Evolutionary conservation across 495 filamentous ascomycete species (phyloP).

Genomic region (Oidiodendron maius): DNA sequence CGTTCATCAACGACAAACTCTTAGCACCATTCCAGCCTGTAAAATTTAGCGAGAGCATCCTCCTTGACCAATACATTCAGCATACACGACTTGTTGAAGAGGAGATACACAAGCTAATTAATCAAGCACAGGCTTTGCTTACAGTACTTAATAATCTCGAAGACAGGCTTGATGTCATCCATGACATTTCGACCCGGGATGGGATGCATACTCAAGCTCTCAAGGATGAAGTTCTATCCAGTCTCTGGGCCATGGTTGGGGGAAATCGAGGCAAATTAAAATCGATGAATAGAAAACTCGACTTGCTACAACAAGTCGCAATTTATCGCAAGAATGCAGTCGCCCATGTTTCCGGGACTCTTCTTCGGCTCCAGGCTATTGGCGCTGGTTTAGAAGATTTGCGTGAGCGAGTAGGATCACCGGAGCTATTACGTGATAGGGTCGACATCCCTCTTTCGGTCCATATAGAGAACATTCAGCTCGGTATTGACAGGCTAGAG

Average conservation of each 20-base stretch:
- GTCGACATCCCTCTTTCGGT: constrained; percentile 54
- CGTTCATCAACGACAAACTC: constrained; percentile 35
- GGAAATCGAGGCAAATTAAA: constrained; percentile 48
- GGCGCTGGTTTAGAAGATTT: constrained; percentile 60
- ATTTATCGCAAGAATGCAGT: constrained; percentile 54
- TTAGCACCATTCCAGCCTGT: constrained; percentile 54
- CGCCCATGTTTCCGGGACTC: constrained; percentile 49
- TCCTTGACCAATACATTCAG: constrained; percentile 57
- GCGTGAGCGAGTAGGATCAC: constrained; percentile 55
- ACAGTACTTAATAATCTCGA: constrained; percentile 54
- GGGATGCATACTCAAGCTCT: constrained; percentile 36
- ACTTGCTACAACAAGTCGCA: constrained; percentile 51
- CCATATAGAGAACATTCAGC: constrained; percentile 64
- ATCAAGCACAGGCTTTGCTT: constrained; percentile 59
- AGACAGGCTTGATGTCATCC: constrained; percentile 54
- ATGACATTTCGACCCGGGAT: constrained; percentile 53
- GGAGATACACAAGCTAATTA: constrained; percentile 54
- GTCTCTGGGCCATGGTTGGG: constrained; percentile 66
- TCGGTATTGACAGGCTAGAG: constrained; percentile 61
- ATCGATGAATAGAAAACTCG: constrained; percentile 52
- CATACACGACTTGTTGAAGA: constrained; percentile 60
- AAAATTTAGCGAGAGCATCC: constrained; percentile 41
- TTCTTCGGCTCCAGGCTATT: constrained; percentile 63
- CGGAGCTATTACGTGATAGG: constrained; percentile 45
- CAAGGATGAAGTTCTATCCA: constrained; percentile 53